phyloP scores from a whole-genome alignment of 768 basidiomycete genomes.

The Tylopilus balloui region DNA sequence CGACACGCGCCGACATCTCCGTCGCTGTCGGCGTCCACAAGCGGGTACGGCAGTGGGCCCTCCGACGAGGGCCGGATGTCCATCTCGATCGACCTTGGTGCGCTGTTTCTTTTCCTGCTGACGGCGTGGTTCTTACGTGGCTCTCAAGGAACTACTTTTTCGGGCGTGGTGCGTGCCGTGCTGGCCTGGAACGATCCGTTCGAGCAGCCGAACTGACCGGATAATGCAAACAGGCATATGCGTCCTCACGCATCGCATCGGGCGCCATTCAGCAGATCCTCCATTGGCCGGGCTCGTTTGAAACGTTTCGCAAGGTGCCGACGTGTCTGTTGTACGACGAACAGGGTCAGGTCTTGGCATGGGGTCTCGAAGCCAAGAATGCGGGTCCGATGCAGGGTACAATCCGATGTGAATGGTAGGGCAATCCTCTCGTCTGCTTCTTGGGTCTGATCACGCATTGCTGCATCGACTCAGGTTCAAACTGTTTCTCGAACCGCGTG shows the following conservation, averaged over 20 bases:
- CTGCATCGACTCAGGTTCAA: slow-evolving; percentile 70
- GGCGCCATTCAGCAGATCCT: slow-evolving; percentile 83
- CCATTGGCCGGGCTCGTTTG: slow-evolving; percentile 80
- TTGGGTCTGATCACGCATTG: neutral
- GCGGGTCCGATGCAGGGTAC: slow-evolving; percentile 64
- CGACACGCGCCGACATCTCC: slow-evolving; percentile 24
- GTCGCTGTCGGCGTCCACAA: slow-evolving; percentile 10
- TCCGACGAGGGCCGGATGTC: slow-evolving; percentile 75
- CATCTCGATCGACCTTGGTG: slow-evolving; percentile 80
- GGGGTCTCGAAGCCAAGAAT: slow-evolving; percentile 88
- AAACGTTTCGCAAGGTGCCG: slow-evolving; percentile 83
- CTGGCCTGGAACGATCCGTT: neutral
- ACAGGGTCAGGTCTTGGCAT: slow-evolving; percentile 66
- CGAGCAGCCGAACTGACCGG: slow-evolving; percentile 2
- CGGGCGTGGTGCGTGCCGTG: slow-evolving; percentile 64
- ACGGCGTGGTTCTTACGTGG: neutral
- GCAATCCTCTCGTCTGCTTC: slow-evolving; percentile 11
- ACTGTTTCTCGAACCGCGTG: slow-evolving; percentile 78
- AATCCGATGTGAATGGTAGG: slow-evolving; percentile 51
- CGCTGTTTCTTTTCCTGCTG: slow-evolving; percentile 21
- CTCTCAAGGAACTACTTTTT: slow-evolving; percentile 76
- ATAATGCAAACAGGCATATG: slow-evolving; percentile 58
- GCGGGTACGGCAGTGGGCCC: no score
- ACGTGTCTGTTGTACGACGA: slow-evolving; percentile 83
- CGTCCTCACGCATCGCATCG: slow-evolving; percentile 75